Percentiles rank a stretch among this genome's conserved stretches.
These are phyloP conservation scores for Backusella macrospora DNA, from an alignment of 192 early-diverging fungal genomes.

Conservation along the genomic window DNA sequence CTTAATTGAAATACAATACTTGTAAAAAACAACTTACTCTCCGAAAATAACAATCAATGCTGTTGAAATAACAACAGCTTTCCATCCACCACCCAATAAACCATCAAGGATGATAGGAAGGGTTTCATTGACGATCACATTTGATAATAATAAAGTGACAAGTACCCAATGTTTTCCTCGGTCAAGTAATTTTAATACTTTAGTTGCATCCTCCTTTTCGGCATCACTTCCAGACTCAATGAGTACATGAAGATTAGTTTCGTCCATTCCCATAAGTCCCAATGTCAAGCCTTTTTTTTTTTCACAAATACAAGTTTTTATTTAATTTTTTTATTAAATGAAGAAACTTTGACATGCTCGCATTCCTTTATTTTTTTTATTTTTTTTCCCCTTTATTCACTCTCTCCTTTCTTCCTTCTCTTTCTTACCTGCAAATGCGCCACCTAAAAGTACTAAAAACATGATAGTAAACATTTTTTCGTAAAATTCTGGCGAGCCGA, in stretches of 20 bases:
- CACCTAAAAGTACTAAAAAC: conserved; percentile 73
- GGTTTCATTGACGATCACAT: conserved; percentile 95
- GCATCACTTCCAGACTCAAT: conserved; percentile 70
- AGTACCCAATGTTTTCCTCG: conserved; percentile 85
- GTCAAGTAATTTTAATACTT: conserved; percentile 47
- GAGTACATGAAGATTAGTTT: conserved; percentile 79
- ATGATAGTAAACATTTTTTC: conserved; percentile 19
- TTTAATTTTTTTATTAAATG: neutral
- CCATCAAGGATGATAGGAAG: conserved; percentile 84
- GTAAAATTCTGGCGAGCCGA: conserved; percentile 10
- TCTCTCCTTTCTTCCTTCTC: too few species aligned
- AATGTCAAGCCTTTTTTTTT: conserved; percentile 31
- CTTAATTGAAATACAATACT: neutral
- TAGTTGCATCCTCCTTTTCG: conserved; percentile 73
- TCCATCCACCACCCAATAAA: conserved; percentile 72
- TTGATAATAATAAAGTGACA: conserved; percentile 89
- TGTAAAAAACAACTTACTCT: conserved; percentile 57
- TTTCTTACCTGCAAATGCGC: conserved; percentile 69
- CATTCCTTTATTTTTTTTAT: neutral
- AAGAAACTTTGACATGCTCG: neutral
- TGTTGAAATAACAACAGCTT: conserved; percentile 87
- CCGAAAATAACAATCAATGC: conserved; percentile 92
- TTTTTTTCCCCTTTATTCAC: neutral
- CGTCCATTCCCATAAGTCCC: conserved; percentile 68
- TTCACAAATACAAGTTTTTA: too few species aligned